Evolutionary conservation across 768 basidiomycete genomes (phyloP).

Genomic region (Leccinum olivaceopallidum): DNA sequence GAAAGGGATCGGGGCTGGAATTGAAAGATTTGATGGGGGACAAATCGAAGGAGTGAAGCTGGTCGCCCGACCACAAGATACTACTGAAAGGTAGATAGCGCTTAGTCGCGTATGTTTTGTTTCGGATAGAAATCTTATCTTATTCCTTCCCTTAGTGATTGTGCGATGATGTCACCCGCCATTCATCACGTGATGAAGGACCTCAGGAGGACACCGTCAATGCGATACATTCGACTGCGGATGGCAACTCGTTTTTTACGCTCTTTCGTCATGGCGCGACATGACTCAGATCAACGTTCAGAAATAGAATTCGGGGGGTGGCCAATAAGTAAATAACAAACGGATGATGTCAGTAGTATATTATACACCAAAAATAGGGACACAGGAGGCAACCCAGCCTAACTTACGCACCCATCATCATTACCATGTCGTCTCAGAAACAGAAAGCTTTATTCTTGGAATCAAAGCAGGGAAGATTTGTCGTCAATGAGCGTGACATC

Average conservation of each 20-base stretch:
- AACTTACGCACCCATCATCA: conserved; percentile 16
- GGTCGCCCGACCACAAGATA: conserved; percentile 45
- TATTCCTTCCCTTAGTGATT: conserved; percentile 23
- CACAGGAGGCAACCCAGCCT: conserved; percentile 3
- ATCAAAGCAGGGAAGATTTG: conserved; percentile 31
- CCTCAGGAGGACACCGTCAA: conserved; percentile 31
- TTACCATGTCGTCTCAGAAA: conserved; percentile 24
- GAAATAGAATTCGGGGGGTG: conserved; percentile 34
- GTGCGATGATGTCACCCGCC: conserved; percentile 16
- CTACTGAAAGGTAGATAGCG: conserved; percentile 37
- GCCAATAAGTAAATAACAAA: conserved; percentile 31
- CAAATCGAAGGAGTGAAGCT: conserved; percentile 48
- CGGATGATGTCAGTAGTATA: conserved; percentile 14
- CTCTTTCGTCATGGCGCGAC: conserved; percentile 31
- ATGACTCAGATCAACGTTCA: conserved; percentile 27
- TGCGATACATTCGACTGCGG: conserved; percentile 32
- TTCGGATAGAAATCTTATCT: conserved; percentile 28
- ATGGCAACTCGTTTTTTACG: conserved; percentile 34
- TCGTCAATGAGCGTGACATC: conserved; percentile 26
- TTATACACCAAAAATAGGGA: conserved; percentile 6
- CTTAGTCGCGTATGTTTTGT: conserved; percentile 20
- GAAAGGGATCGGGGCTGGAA: conserved; percentile 40
- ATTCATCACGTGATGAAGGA: conserved; percentile 26
- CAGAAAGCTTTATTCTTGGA: conserved; percentile 33
- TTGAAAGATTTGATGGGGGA: conserved; percentile 41